Evolutionary conservation across 1,284 basidiomycete genomes (phyloP).

Genomic region (Ustilago crameri): DNA sequence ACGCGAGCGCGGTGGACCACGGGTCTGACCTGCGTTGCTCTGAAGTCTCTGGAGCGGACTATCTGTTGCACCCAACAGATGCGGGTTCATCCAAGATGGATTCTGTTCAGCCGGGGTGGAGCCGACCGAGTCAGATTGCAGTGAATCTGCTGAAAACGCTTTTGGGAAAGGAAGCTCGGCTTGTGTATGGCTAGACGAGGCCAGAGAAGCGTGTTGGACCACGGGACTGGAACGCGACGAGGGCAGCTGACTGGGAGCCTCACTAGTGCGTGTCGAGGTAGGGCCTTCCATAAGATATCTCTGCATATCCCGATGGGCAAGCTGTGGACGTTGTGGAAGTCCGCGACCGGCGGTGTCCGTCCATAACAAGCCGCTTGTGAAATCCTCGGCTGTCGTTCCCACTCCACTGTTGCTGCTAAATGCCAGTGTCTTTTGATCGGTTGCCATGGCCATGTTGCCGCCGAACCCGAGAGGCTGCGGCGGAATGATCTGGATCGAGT

Average conservation of each 20-base stretch:
- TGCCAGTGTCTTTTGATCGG: constrained; percentile 57
- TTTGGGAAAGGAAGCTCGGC: neutral
- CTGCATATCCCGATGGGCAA: constrained; percentile 22
- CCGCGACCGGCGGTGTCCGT: constrained; percentile 1
- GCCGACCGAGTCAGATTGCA: constrained; percentile 1
- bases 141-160: constrained; percentile 6
- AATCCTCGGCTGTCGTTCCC: constrained; percentile 47
- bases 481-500: constrained; percentile 58
- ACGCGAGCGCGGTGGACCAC: constrained; percentile 9
- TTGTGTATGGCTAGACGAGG: neutral
- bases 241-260: constrained; percentile 13
- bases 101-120: neutral
- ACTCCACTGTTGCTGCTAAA: constrained; percentile 55
- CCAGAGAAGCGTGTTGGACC: neutral
- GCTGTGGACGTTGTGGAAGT: constrained; percentile 9
- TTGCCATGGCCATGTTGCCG: constrained; percentile 50
- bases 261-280: constrained; percentile 24
- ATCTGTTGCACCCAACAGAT: constrained; percentile 23
- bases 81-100: constrained; percentile 13
- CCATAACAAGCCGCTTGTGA: constrained; percentile 51
- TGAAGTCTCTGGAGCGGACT: constrained; percentile 41
- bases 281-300: constrained; percentile 34
- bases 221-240: constrained; percentile 21
- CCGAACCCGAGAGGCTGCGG: constrained; percentile 63
- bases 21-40: constrained; percentile 18